Percentiles rank a stretch among this genome's conserved stretches.
Evolutionary conservation across 139 green algal species (phyloP).

Genomic region (Nannochloris sp.): DNA sequence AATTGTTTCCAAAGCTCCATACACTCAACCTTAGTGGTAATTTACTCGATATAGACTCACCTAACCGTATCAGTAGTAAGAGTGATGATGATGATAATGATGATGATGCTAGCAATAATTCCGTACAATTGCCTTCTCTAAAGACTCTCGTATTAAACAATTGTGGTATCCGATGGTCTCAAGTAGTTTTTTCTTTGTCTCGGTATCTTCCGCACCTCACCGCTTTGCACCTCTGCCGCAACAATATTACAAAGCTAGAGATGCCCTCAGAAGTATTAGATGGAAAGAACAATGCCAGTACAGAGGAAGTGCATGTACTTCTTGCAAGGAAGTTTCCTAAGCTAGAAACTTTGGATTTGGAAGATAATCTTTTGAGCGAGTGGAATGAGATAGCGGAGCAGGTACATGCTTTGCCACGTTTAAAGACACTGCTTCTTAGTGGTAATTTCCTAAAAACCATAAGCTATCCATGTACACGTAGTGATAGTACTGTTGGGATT

Average conservation of each 20-base stretch:
- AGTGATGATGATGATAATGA: no score
- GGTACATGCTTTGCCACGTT: constrained; percentile 36
- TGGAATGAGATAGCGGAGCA: constrained; percentile 45
- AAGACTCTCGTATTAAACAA: constrained; percentile 62
- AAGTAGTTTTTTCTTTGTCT: constrained; percentile 43
- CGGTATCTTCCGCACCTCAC: constrained; percentile 39
- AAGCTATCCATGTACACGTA: no score
- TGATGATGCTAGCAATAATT: no score
- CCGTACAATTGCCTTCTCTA: constrained; percentile 25
- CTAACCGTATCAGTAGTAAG: no score
- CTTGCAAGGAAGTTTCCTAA: constrained; percentile 4
- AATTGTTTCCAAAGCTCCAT: constrained; percentile 22
- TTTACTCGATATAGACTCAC: constrained; percentile 17
- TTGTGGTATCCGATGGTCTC: constrained; percentile 47
- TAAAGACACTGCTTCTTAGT: constrained; percentile 51
- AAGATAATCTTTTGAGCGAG: constrained; percentile 26
- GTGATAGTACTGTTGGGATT: no score
- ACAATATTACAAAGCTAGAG: constrained; percentile 33
- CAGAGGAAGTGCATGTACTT: background rate
- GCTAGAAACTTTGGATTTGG: constrained; percentile 36
- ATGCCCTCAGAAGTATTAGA: background rate
- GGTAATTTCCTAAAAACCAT: constrained; percentile 56
- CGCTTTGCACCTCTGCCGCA: constrained; percentile 61
- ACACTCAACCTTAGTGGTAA: constrained; percentile 55
- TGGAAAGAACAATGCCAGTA: no score